Percentiles rank a stretch among this genome's conserved stretches.
phyloP scores from a whole-genome alignment of 1,284 basidiomycete genomes.

The Mrakiaceae sp. region DNA sequence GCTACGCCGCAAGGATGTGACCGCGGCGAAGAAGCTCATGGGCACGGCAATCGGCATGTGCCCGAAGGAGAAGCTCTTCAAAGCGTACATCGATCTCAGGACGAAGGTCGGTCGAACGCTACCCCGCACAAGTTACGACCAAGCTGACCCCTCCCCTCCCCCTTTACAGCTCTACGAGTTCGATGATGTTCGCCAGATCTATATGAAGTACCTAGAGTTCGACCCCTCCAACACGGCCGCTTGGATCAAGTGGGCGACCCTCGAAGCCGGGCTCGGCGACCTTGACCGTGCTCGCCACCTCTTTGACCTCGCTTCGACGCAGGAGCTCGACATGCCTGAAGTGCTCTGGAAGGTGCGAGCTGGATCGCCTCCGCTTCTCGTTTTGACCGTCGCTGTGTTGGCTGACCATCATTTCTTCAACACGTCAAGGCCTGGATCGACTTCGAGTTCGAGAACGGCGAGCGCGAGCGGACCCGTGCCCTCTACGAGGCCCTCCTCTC shows the following conservation, averaged over 20 bases:
- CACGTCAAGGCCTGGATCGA: slow-evolving; percentile 73
- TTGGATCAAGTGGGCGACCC: slow-evolving; percentile 96
- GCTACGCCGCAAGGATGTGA: slow-evolving; percentile 68
- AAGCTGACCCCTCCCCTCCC: not conserved
- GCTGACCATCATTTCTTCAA: not conserved
- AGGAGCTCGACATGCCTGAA: slow-evolving; percentile 96
- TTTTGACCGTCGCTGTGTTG: too few relatives aligned
- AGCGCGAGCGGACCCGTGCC: slow-evolving; percentile 55
- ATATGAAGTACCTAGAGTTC: slow-evolving; percentile 90
- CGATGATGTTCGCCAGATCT: slow-evolving; percentile 80
- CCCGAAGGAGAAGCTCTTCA: slow-evolving; percentile 87
- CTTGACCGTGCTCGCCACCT: slow-evolving; percentile 84
- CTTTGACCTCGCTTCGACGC: slow-evolving; percentile 88
- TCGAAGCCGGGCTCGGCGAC: slow-evolving; percentile 87
- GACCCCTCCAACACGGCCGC: slow-evolving; percentile 80
- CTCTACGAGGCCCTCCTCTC: slow-evolving; percentile 82
- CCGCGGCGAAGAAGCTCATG: slow-evolving; percentile 76
- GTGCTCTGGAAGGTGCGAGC: slow-evolving; percentile 66
- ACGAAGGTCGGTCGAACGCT: slow-evolving; percentile 52
- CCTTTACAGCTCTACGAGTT: slow-evolving; percentile 55
- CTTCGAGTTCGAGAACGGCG: slow-evolving; percentile 49
- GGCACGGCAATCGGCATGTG: slow-evolving; percentile 89
- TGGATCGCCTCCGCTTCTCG: too few relatives aligned
- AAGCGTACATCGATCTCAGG: slow-evolving; percentile 87
- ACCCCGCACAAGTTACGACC: not conserved